Evolutionary conservation across 2,329 filamentous ascomycete genomes (phyloP).

Genomic region (Trichoderma breve): DNA sequence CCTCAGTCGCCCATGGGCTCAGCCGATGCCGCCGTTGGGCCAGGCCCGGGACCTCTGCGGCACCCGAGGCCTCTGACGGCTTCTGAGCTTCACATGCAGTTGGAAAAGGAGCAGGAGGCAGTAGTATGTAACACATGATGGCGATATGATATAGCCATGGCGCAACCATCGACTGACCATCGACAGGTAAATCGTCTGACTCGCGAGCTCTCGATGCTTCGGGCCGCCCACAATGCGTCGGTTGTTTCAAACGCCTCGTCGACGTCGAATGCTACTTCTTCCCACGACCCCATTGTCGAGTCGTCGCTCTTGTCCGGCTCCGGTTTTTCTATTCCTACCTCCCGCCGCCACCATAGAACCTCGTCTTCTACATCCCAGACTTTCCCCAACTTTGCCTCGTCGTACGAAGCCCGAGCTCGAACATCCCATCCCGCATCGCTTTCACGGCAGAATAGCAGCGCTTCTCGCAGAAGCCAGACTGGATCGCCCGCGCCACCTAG

Average conservation of each 20-base stretch:
- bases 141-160: neutral
- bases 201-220: slow-evolving; percentile 81
- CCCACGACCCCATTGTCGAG: slow-evolving; percentile 48
- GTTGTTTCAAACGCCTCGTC: slow-evolving; percentile 66
- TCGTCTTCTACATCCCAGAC: slow-evolving; percentile 57
- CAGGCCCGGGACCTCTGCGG: slow-evolving; percentile 69
- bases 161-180: slow-evolving; percentile 4
- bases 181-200: slow-evolving; percentile 84
- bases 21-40: slow-evolving; percentile 40
- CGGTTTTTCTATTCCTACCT: slow-evolving; percentile 56
- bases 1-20: slow-evolving; percentile 29
- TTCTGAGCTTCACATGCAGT: slow-evolving; percentile 81
- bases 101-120: slow-evolving; percentile 94
- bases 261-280: slow-evolving; percentile 53
- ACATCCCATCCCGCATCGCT: slow-evolving; percentile 45
- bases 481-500: slow-evolving; percentile 47
- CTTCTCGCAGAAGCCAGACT: slow-evolving; percentile 52
- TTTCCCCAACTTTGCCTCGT: slow-evolving; percentile 39
- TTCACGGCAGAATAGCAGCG: slow-evolving; percentile 54
- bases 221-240: slow-evolving; percentile 65
- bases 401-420: slow-evolving; percentile 43
- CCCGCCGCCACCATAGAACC: slow-evolving; percentile 56
- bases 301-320: slow-evolving; percentile 56
- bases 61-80: slow-evolving; percentile 86
- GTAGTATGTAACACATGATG: slow-evolving; percentile 58